Base-by-base conservation (phyloP, 164 flowering plant species). In the Vitis labrusca region DNA sequence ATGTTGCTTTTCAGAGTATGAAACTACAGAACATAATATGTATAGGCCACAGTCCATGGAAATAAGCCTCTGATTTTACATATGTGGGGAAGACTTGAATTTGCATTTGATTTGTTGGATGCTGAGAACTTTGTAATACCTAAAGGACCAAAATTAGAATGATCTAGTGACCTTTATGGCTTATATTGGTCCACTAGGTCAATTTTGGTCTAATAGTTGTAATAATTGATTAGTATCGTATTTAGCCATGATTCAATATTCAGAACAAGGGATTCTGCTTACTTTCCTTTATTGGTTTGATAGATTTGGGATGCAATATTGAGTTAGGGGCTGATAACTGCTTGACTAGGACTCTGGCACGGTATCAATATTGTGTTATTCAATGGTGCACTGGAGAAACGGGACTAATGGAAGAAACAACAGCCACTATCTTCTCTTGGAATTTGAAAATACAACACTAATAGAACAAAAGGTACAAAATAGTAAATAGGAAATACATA, bases 361-460 rank as follows among this genome's bases (percentile, higher is more conserved):
- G 7, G 44, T 37, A 53, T 53, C 56, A 53, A 10, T 11, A 1
- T 14, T 53, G 56, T 53, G 6, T 53, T 53, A 10, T 53, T 53
- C n/a, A 13, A 53, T 37, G 27, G 27, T 23, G 44, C 56, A 27
- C 5, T 27, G 37, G 8, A 23, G 15, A 27, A 59, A 10, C 44
- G 10, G 61, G 27, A 59, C 44, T 37, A 37, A 37, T 37, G 7
- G 44, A 37, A 37, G 44, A 37, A 37, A 37, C 5, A 37, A 37
- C 44, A 37, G 44, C 44, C 44, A 37, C 44, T 37, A 3, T 37
- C 44, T 37, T 37, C 44, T 37, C 44, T 13, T 19, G 61, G 69
- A 52, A 72, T 68, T 66, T 32, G n/a, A 71, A 55, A 53, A 62
- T 17, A 50, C 23, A 48, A 37, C 7, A 6, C 44, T 19, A 27